Evolutionary conservation across 2,329 filamentous ascomycete genomes (phyloP), one percentile per base, ranked within the genome.

Genomic region (Arthroderma sp.): DNA sequence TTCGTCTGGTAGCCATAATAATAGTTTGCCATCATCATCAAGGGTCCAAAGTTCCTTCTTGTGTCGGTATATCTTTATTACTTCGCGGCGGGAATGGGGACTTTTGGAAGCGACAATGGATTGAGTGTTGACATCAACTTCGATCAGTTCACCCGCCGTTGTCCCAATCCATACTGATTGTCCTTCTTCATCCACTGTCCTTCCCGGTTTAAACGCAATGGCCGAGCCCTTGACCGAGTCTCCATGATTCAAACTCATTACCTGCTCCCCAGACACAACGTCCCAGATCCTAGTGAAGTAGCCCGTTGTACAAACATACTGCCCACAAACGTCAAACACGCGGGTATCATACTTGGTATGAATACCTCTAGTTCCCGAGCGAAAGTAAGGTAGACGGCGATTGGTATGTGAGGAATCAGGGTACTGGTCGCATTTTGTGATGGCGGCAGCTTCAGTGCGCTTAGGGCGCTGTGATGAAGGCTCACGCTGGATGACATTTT

Each of bases 1-100:
- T 38, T 77, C 72, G 54, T 87, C 84, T 3, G 88, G 81, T 1
- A 78, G 80, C 91, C 91, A 98, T 4, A 96, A 76, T 52, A 86
- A 80, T 9, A 98, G 68, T 38, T 83, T 84, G 7, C 91, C 91
- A 39, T 83, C 79, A 51, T 95, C 88, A 59, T 96, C 91, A 40
- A 98, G 63, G 0, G 88, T 88, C 91, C 91, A 98, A 60, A 98
- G 77, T 56, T 95, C 85, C 53, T 86, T 86, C 50, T 78, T 82
- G 61, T 93, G 83, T 34, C 91, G 79, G 58, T 86, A 83, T 36
- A 98, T 94, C 54, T 80, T 86, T 51, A 85, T 76, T 42, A 98
- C 75, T 53, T 94, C 85, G 49, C 79, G 74, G 36, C 85, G 78
- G 5, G 80, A 78, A 56, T 96, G 91, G 2, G 84, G 83, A 42